Evolutionary conservation across 2,329 filamentous ascomycete species (phyloP).

Genomic region (Hymenoscyphus linearis): DNA sequence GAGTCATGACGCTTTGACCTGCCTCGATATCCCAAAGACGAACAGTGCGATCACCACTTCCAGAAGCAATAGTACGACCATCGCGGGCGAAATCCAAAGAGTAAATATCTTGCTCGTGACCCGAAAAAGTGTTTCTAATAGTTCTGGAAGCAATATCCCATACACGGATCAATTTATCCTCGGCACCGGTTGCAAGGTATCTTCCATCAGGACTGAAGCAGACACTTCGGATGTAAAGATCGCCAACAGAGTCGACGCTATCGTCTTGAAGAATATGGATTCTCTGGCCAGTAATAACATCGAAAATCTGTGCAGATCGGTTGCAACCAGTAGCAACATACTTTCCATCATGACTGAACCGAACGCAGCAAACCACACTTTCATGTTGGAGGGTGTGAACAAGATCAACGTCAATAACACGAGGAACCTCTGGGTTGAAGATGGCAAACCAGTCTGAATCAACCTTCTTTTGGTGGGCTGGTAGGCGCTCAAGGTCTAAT

Average conservation of each 20-base stretch:
- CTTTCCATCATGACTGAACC: conserved; percentile 93
- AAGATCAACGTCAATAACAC: conserved; percentile 86
- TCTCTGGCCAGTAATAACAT: conserved; percentile 80
- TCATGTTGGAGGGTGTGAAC: conserved; percentile 90
- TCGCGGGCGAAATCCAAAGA: conserved; percentile 92
- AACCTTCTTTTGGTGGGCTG: conserved; percentile 81
- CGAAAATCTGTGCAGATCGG: conserved; percentile 97
- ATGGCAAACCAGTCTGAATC: conserved; percentile 93
- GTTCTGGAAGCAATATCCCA: conserved; percentile 85
- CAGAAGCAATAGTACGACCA: conserved; percentile 89
- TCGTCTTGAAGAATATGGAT: conserved; percentile 89
- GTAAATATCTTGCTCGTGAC: conserved; percentile 98
- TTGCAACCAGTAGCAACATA: conserved; percentile 97
- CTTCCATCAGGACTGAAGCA: conserved; percentile 97
- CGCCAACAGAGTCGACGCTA: conserved; percentile 77
- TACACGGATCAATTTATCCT: conserved; percentile 95
- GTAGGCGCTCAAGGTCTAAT: conserved; percentile 79
- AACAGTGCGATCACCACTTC: conserved; percentile 89
- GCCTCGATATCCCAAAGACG: conserved; percentile 93
- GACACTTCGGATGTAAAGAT: conserved; percentile 94
- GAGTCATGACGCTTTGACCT: conserved; percentile 73
- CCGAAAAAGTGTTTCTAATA: conserved; percentile 90
- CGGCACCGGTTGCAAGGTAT: conserved; percentile 90
- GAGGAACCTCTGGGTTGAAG: conserved; percentile 88
- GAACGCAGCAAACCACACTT: conserved; percentile 95